Evolutionary conservation across 2,329 filamentous ascomycete species (phyloP).

Genomic region (Talaromyces albobiverticillius): DNA sequence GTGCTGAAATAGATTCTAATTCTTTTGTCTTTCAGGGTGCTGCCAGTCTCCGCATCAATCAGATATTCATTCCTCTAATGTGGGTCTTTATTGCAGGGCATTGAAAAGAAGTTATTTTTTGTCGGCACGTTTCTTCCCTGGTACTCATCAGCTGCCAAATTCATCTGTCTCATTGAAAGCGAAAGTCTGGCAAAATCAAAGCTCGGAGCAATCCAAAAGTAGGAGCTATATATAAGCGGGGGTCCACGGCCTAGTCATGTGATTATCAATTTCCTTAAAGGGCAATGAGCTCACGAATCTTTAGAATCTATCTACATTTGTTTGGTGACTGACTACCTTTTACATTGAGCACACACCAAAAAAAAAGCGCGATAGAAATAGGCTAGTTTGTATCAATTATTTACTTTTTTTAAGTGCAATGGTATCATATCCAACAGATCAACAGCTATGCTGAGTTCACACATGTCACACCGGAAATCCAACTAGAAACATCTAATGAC

Average conservation of each 20-base stretch:
- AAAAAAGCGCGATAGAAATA: neutral
- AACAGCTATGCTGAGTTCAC: too few species aligned
- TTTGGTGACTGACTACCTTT: too few species aligned
- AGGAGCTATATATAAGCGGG: neutral
- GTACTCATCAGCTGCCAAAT: too few species aligned
- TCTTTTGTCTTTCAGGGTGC: neutral
- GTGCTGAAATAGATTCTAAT: neutral
- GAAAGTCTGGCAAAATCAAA: too few species aligned
- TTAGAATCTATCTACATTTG: neutral
- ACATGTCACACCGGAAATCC: neutral
- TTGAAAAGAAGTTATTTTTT: too few species aligned
- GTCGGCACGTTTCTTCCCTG: too few species aligned
- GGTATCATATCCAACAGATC: neutral
- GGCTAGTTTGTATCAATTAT: neutral
- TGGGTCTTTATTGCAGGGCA: too few species aligned
- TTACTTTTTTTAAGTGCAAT: neutral
- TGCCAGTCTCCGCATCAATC: neutral
- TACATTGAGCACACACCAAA: too few species aligned
- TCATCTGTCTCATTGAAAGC: too few species aligned
- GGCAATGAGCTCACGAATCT: neutral
- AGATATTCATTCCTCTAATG: too few species aligned
- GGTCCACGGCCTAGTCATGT: conserved; percentile 8
- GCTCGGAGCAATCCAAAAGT: too few species aligned
- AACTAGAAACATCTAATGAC: neutral
- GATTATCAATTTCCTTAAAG: neutral